Evolutionary conservation across 2,329 filamentous ascomycete genomes (phyloP), one percentile per base, ranked within the genome.

Genomic region (Thelonectria rubi): DNA sequence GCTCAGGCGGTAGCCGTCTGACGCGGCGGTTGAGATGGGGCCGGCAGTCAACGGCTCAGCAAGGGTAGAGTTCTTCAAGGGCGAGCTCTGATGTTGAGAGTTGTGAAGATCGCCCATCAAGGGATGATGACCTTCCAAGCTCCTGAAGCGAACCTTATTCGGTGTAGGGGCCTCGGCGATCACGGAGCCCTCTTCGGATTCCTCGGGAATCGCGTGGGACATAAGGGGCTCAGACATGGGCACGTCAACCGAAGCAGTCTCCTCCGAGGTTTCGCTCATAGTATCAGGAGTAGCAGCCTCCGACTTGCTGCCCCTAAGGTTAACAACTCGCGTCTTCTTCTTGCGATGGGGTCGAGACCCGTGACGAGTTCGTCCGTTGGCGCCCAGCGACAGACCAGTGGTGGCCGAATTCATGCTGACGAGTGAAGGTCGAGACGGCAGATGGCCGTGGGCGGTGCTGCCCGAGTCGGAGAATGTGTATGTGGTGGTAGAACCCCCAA

Each of bases 301-400:
- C 4, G 81, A 79, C 69, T 84, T 86, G 64, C 85, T 81, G 63
- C 84, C 87, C n/a, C 92, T 85, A 14, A 96, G 81, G 72, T 96
- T 93, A 62, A 96, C 91, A 14, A 96, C 89, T 18, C 92, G 84
- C 60, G 87, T 92, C 84, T 94, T 96, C 82, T 92, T 91, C 79
- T 92, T 94, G 55, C 91, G 86, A 34, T 86, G 83, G 20, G 84
- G 82, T 63, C 87, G 84, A 3, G 88, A 80, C 65, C 91, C 83
- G 21, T 84, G 82, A 63, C 87, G 84, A 3, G 88, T 80, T 66
- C 91, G 86, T 49, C 86, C 81, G 55, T 83, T 84, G 3, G 86
- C 81, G 18, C 88, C 88, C 9, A 92, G 80, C 14, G 85, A 84
- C n/a, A 91, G 77, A 1, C 88, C 88, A 5, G 84, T 84, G 1